A percentile compares a stretch with the other conserved stretches of the same genome.
phyloP scores from a whole-genome alignment of 2,329 filamentous ascomycete species.

The Colletotrichum scovillei region DNA sequence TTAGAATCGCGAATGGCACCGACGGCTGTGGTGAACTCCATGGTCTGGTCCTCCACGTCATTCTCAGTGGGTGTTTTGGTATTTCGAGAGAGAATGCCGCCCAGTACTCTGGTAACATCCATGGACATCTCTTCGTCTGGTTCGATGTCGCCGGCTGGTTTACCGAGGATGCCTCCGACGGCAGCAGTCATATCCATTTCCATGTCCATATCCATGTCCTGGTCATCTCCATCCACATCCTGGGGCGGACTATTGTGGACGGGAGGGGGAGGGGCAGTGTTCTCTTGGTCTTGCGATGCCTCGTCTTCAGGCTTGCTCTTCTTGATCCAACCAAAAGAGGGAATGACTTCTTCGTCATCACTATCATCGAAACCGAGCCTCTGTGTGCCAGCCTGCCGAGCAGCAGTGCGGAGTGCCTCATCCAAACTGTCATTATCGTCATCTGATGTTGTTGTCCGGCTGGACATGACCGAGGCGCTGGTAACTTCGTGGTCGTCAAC shows the following conservation, averaged over 20 bases:
- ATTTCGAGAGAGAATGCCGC: slow-evolving; percentile 74
- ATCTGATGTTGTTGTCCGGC: slow-evolving; percentile 62
- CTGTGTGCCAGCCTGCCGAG: slow-evolving; percentile 79
- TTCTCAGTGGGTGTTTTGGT: slow-evolving; percentile 12
- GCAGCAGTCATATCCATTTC: slow-evolving; percentile 68
- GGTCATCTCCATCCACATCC: slow-evolving; percentile 43
- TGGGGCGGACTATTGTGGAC: background rate
- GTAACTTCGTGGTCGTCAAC: slow-evolving; percentile 84
- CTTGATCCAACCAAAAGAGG: slow-evolving; percentile 80
- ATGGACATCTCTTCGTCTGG: slow-evolving; percentile 83
- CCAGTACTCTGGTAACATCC: slow-evolving; percentile 89
- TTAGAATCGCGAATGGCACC: slow-evolving; percentile 70
- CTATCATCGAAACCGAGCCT: slow-evolving; percentile 62
- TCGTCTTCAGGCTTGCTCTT: slow-evolving; percentile 54
- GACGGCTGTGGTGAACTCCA: slow-evolving; percentile 87
- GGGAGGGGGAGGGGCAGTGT: slow-evolving; percentile 43
- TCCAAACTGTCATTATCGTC: slow-evolving; percentile 78
- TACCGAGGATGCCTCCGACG: slow-evolving; percentile 63
- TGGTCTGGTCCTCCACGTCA: slow-evolving; percentile 71
- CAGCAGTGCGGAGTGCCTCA: slow-evolving; percentile 80
- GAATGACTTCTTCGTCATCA: slow-evolving; percentile 75
- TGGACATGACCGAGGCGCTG: slow-evolving; percentile 73
- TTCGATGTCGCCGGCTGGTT: slow-evolving; percentile 52
- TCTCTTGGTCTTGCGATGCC: slow-evolving; percentile 58
- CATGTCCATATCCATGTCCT: slow-evolving; percentile 62